Evolutionary conservation across 2,329 filamentous ascomycete species (phyloP).

Genomic region (Verticillium klebahnii): DNA sequence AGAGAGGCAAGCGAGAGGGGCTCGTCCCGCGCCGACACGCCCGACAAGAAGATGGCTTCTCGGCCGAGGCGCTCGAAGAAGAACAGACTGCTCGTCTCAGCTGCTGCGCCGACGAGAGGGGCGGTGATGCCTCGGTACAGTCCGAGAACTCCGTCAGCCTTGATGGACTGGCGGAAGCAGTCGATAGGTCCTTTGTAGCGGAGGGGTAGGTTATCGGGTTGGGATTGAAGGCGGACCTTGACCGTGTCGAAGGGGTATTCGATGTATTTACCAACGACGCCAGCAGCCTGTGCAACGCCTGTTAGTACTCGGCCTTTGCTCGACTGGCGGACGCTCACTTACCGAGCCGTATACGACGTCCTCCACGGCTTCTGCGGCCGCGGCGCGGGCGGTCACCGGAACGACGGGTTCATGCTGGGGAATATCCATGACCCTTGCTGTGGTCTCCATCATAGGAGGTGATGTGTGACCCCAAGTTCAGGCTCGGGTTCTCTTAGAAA

Average conservation of each 20-base stretch:
- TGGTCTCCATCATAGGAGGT: conserved; percentile 6
- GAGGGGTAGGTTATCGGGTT: conserved; percentile 76
- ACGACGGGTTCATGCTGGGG: conserved; percentile 10
- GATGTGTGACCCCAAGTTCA: not conserved
- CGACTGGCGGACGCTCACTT: conserved; percentile 26
- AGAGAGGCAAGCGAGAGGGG: conserved; percentile 71
- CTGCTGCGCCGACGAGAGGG: conserved; percentile 82
- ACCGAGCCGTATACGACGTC: conserved; percentile 87
- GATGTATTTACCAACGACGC: conserved; percentile 89
- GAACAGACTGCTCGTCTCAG: conserved; percentile 90
- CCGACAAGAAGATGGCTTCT: conserved; percentile 54
- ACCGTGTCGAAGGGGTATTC: conserved; percentile 99
- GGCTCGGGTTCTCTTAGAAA: not conserved
- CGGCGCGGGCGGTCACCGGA: conserved; percentile 21
- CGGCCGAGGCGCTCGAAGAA: conserved; percentile 80
- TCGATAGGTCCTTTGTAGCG: conserved; percentile 84
- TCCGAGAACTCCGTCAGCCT: conserved; percentile 70
- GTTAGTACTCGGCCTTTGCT: not conserved
- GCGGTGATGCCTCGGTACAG: conserved; percentile 92
- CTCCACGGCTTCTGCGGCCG: conserved; percentile 66
- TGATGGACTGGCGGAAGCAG: conserved; percentile 85
- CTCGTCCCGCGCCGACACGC: conserved; percentile 44
- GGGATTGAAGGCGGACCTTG: conserved; percentile 96
- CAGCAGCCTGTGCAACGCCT: conserved; percentile 58
- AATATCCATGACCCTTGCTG: conserved; percentile 11